phyloP scores from a whole-genome alignment of 2,329 filamentous ascomycete genomes.

The Monosporascus sp. region DNA sequence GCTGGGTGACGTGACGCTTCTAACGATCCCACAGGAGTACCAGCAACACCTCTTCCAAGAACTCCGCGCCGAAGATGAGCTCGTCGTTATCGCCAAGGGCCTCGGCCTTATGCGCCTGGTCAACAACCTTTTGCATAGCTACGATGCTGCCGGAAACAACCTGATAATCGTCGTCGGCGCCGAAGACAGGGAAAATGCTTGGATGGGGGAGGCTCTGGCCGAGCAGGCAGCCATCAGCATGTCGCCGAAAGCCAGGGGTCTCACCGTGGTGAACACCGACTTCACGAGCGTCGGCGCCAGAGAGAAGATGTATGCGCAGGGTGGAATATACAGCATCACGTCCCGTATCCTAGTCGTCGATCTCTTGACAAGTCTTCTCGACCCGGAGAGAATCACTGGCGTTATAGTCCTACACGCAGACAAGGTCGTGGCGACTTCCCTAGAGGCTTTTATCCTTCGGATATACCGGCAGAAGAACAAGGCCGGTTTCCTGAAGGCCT shows the following conservation, averaged over 20 bases:
- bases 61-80: conserved; percentile 83
- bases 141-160: conserved; percentile 93
- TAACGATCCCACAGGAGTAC: conserved; percentile 56
- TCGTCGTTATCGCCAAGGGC: conserved; percentile 86
- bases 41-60: conserved; percentile 94
- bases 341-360: conserved; percentile 94
- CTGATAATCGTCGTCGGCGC: conserved; percentile 84
- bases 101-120: conserved; percentile 87
- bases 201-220: conserved; percentile 92
- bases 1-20: not conserved
- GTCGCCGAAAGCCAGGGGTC: conserved; percentile 72
- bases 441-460: conserved; percentile 91
- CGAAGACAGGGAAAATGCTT: conserved; percentile 88
- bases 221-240: conserved; percentile 92
- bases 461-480: conserved; percentile 96
- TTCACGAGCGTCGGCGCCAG: conserved; percentile 79
- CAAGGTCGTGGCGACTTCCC: conserved; percentile 74
- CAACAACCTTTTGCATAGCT: conserved; percentile 94
- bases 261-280: conserved; percentile 93
- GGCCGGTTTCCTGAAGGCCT: conserved; percentile 87
- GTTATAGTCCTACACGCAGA: conserved; percentile 86
- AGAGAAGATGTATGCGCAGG: conserved; percentile 85
- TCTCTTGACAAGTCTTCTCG: conserved; percentile 75
- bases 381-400: conserved; percentile 81
- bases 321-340: conserved; percentile 93